Base-by-base conservation (phyloP, 2,329 filamentous ascomycete genomes). In the Grosmannia clavigera region DNA sequence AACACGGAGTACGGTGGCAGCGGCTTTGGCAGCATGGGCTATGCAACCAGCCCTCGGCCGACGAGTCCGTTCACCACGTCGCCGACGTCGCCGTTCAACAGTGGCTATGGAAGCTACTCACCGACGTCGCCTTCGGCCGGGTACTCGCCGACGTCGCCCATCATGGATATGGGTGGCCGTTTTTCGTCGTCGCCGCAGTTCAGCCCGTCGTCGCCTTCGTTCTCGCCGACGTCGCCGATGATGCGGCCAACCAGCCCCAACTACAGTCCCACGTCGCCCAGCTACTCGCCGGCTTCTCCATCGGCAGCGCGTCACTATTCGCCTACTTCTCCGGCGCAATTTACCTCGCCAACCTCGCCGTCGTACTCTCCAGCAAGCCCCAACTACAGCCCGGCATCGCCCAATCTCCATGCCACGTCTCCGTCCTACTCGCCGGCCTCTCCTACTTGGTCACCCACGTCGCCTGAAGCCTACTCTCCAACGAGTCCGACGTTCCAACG, bases 21-120 rank as follows among this genome's bases (percentile, higher is more conserved):
- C 55, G 80, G 80, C 60, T 70, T 72, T 58, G 75, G 76, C 60
- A 61, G 61, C 55, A 68, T 76, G 56, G 74, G 76, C 58, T 71
- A 74, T 31, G 80, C 81, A 62, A 78, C 83, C 65, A 90, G 87
- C 70, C 88, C 88, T 48, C 71, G 84, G 40, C 83, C 84, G 55
- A 88, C 84, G 59, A 92, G 87, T 70, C 90, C 89, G 2, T 92
- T 91, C 78, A 86, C 80, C 64, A 82, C 84, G 4, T 89, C 87
- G 38, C 75, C 87, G 65, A 78, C 84, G 61, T 78, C 88, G 69
- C 79, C 88, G 65, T 77, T 88, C 77, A 77, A 75, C 76, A 76
- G 75, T 71, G 68, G 77, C 69, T 73, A 78, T 63, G 73, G 73
- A 59, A 82, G 83, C 40, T 91, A 90, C 73, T 90, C 87, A 54